A percentile compares a stretch with the other conserved stretches of the same genome.
Conservation (phyloP, 73 alveolate species). For the Diophrys appendiculata region DNA sequence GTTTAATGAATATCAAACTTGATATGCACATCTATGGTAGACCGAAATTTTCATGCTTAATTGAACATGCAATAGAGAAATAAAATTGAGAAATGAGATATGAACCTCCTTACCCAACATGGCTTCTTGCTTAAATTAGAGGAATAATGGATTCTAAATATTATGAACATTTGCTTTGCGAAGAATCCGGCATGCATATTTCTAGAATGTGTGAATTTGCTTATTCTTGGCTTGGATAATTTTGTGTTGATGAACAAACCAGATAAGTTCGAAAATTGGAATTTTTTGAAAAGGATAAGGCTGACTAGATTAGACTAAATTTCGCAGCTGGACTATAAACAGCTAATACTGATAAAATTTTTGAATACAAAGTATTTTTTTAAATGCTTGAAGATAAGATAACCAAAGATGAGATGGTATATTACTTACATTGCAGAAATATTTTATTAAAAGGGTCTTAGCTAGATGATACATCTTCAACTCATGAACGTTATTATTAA, state of each 20-base stretch:
- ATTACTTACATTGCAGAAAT: constrained; percentile 45
- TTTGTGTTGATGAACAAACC: constrained; percentile 58
- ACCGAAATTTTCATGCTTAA: neutral
- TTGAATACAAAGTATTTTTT: constrained; percentile 35
- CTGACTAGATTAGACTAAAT: constrained; percentile 36
- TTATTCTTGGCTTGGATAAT: constrained; percentile 77
- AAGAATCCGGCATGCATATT: constrained; percentile 44
- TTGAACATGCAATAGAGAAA: neutral
- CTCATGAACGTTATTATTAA: constrained; percentile 44
- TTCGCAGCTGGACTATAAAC: constrained; percentile 36
- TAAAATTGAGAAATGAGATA: neutral
- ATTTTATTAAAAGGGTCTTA: constrained; percentile 41
- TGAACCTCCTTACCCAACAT: constrained; percentile 52
- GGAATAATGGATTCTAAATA: constrained; percentile 79
- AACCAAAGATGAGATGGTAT: constrained; percentile 39
- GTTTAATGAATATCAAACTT: neutral
- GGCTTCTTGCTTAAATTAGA: constrained; percentile 67
- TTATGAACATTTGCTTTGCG: constrained; percentile 61
- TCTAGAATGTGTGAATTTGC: constrained; percentile 76
- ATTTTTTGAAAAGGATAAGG: constrained; percentile 16
- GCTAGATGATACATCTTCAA: constrained; percentile 28
- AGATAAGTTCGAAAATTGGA: constrained; percentile 58
- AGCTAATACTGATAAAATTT: constrained; percentile 21
- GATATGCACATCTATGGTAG: neutral
- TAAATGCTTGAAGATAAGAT: constrained; percentile 22